These are phyloP conservation scores for Talaromyces pinophilus DNA, from an alignment of 2,329 filamentous ascomycete genomes.

Conservation along the genomic window DNA sequence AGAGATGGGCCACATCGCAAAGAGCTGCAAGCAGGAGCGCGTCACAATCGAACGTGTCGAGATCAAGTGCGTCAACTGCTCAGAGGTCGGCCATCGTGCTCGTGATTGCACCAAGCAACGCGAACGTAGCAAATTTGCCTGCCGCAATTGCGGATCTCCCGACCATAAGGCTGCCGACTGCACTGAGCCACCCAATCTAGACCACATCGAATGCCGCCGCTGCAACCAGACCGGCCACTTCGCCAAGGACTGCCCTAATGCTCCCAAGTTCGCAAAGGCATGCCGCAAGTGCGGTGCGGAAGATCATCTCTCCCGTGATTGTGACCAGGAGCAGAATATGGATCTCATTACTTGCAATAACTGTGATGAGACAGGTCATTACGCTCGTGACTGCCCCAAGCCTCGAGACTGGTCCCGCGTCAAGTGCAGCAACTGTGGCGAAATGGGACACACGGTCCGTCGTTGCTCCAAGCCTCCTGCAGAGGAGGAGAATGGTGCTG, in stretches of 20 bases:
- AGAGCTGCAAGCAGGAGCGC: slow-evolving; percentile 53
- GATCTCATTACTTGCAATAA: slow-evolving; percentile 48
- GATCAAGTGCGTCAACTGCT: slow-evolving; percentile 55
- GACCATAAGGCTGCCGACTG: slow-evolving; percentile 54
- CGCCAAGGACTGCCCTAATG: slow-evolving; percentile 49
- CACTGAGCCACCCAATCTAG: slow-evolving; percentile 47
- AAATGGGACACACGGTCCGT: slow-evolving; percentile 48
- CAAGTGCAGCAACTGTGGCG: slow-evolving; percentile 48
- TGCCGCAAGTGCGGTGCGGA: slow-evolving; percentile 51
- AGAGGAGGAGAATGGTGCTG: slow-evolving; percentile 24
- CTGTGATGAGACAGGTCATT: slow-evolving; percentile 50
- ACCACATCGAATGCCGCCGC: slow-evolving; percentile 48
- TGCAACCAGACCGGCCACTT: slow-evolving; percentile 50
- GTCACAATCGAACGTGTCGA: slow-evolving; percentile 41
- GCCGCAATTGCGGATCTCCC: slow-evolving; percentile 55
- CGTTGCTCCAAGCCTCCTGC: slow-evolving; percentile 39
- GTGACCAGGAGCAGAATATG: slow-evolving; percentile 45
- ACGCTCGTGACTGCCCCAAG: slow-evolving; percentile 46
- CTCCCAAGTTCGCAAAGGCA: slow-evolving; percentile 34
- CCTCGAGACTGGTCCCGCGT: slow-evolving; percentile 48
- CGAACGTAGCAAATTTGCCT: slow-evolving; percentile 41
- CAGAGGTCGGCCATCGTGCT: slow-evolving; percentile 49
- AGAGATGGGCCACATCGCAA: slow-evolving; percentile 53
- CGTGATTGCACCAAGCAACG: slow-evolving; percentile 50
- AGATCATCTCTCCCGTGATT: slow-evolving; percentile 47